Base-by-base conservation (phyloP, 352 stramenopile species). In the Phytophthora meadii region DNA sequence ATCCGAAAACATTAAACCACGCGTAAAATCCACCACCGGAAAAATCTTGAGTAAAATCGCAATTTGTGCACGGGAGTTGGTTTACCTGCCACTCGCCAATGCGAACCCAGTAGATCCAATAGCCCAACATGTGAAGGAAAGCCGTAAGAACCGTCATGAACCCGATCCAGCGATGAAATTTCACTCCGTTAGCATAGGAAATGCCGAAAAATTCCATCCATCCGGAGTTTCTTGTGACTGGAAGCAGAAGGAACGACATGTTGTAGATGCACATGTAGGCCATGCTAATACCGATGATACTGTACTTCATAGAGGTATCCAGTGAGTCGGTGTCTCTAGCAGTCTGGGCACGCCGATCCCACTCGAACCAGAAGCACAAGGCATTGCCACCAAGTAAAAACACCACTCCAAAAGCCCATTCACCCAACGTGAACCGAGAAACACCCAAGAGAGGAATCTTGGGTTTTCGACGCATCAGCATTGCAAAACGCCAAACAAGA, bases 221-320 rank as follows among this genome's bases (percentile, higher is more conserved):
- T 5, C 37, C 37, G 37, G 37, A 42, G n/a, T 42, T 42, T 42
- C 37, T 42, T 14, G 37, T 42, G 14, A 42, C 37, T 42, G 37
- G 37, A 5, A 42, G 14, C n/a, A 42, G 37, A 6, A 42, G 37
- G 3, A 42, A 42, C n/a, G 37, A 42, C 37, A 42, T 42, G 37
- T 42, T 42, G 37, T 42, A 42, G 37, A 42, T 42, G n/a, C 37
- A 42, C 37, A 42, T 42, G 37, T 42, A 42, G 37, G 37, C 37
- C 14, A 19, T 42, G n/a, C 37, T 42, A 15, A 42, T 42, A 5
- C 37, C 37, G 37, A 42, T 42, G 37, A 42, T 42, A 42, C 37
- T 42, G 7, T 42, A 42, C 14, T 22, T 19, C 37, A 42, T 42
- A 14, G 37, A 42, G 5, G 15, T 10, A 42, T 42, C 37, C 37